phyloP scores from a whole-genome alignment of 1,284 basidiomycete species.

The Grifola frondosa region DNA sequence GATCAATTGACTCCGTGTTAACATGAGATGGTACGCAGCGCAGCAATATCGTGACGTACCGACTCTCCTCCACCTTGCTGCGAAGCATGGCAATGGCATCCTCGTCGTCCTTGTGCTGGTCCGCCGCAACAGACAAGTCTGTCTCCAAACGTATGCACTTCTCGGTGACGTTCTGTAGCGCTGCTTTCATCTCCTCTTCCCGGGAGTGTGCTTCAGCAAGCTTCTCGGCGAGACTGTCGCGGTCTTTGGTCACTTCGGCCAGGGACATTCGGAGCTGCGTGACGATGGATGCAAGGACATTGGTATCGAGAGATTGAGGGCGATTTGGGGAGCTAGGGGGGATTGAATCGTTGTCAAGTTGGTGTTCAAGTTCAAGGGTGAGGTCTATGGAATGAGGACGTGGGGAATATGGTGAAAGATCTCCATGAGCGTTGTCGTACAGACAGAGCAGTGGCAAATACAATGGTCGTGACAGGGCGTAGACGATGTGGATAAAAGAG shows the following conservation, averaged over 20 bases:
- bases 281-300: slow-evolving; percentile 71
- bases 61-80: slow-evolving; percentile 87
- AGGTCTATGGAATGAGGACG: slow-evolving; percentile 72
- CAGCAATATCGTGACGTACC: slow-evolving; percentile 58
- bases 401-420: slow-evolving; percentile 14
- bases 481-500: slow-evolving; percentile 2
- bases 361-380: slow-evolving; percentile 71
- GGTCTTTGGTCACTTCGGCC: slow-evolving; percentile 60
- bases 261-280: slow-evolving; percentile 64
- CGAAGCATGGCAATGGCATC: slow-evolving; percentile 79
- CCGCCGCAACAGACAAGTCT: slow-evolving; percentile 57
- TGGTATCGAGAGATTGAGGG: slow-evolving; percentile 65
- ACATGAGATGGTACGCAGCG: too few species aligned
- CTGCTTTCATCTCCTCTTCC: slow-evolving; percentile 60
- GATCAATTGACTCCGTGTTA: too few species aligned
- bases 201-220: slow-evolving; percentile 50
- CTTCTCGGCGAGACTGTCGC: slow-evolving; percentile 57
- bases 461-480: slow-evolving; percentile 17
- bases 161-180: slow-evolving; percentile 61
- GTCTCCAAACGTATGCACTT: slow-evolving; percentile 61
- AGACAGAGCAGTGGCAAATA: slow-evolving; percentile 22
- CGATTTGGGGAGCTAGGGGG: slow-evolving; percentile 39
- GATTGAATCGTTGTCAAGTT: slow-evolving; percentile 65
- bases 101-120: slow-evolving; percentile 73
- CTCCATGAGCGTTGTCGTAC: slow-evolving; percentile 9